Percentiles rank a stretch among this genome's conserved stretches.
phyloP scores from a whole-genome alignment of 331 rosid species.

The Prunus yedoensis region DNA sequence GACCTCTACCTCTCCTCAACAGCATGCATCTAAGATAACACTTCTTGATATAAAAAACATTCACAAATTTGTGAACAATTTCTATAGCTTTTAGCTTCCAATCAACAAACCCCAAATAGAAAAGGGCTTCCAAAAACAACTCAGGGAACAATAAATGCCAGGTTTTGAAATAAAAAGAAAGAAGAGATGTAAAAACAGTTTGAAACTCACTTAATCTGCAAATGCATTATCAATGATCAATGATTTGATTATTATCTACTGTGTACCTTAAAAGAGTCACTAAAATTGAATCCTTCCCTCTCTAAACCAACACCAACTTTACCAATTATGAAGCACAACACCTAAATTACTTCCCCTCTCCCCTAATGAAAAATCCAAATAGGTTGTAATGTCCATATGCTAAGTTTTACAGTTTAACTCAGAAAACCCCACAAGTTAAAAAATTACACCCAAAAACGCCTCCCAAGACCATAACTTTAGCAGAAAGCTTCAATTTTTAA shows the following conservation, averaged over 20 bases:
- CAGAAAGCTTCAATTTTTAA: background rate
- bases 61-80: background rate
- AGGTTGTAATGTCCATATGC: background rate
- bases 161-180: background rate
- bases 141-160: background rate
- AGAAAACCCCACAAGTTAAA: background rate
- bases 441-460: background rate
- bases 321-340: background rate
- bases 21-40: background rate
- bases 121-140: background rate
- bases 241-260: background rate
- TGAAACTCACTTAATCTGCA: background rate
- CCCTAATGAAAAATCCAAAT: background rate
- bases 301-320: background rate
- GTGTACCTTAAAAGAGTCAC: background rate
- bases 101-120: slow-evolving; percentile 1
- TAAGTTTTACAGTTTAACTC: background rate
- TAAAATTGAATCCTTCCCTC: background rate
- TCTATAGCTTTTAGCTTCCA: background rate
- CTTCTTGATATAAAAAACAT: background rate
- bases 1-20: background rate
- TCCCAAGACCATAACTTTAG: background rate
- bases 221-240: background rate
- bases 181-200: background rate
- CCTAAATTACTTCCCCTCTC: background rate